Percentiles rank a stretch among this genome's conserved stretches.
Evolutionary conservation across 805 yeast genomes (phyloP).

Genomic region (Yarrowia yakushimensis): DNA sequence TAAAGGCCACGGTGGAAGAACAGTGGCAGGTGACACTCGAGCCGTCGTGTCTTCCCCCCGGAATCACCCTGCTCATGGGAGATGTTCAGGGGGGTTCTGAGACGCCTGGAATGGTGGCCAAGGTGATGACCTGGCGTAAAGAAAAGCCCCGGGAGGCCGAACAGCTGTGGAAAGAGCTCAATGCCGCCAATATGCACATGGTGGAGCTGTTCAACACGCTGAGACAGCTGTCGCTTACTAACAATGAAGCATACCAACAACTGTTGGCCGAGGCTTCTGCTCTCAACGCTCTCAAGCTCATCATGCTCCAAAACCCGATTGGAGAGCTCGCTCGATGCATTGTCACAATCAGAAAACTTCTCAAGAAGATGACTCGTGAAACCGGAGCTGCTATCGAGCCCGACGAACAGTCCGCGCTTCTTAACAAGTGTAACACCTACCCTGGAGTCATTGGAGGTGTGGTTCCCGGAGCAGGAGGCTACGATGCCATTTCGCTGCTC

Average conservation of each 20-base stretch:
- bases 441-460: constrained; percentile 91
- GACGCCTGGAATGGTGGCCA: constrained; percentile 83
- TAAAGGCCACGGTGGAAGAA: constrained; percentile 33
- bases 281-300: background rate
- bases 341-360: constrained; percentile 49
- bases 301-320: background rate
- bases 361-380: constrained; percentile 57
- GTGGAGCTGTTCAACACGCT: constrained; percentile 49
- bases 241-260: constrained; percentile 41
- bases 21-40: constrained; percentile 60
- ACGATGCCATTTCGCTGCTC: constrained; percentile 81
- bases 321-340: constrained; percentile 2
- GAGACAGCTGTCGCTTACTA: constrained; percentile 35
- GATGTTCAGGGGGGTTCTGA: constrained; percentile 91
- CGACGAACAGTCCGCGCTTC: constrained; percentile 59
- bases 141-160: constrained; percentile 49
- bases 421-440: constrained; percentile 53
- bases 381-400: constrained; percentile 93
- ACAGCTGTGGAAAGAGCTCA: constrained; percentile 52
- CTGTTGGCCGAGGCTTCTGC: constrained; percentile 23
- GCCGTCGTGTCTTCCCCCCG: constrained; percentile 62
- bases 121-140: constrained; percentile 68
- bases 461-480: constrained; percentile 98
- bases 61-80: constrained; percentile 78
- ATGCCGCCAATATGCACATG: constrained; percentile 56